Percentiles rank a stretch among this genome's conserved stretches.
Evolutionary conservation across 768 basidiomycete genomes (phyloP).

Genomic region (Serendipita indica): DNA sequence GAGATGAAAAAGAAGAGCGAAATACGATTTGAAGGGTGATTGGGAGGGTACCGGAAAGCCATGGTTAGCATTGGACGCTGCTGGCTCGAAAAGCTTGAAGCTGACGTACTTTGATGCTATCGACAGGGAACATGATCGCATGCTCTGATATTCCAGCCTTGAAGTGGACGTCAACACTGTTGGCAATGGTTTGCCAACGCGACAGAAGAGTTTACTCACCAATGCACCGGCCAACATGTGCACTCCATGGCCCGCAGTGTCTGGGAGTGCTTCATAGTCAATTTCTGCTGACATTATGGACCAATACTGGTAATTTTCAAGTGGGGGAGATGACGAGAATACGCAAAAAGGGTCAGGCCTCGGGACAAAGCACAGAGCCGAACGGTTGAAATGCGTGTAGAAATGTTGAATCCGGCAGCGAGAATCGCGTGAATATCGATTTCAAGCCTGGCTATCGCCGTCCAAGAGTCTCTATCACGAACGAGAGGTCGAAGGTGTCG

Average conservation of each 20-base stretch:
- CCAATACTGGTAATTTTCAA: background rate
- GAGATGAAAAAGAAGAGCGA: background rate
- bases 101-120: slow-evolving; percentile 83
- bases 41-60: background rate
- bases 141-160: slow-evolving; percentile 98
- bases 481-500: background rate
- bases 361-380: too few species aligned
- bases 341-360: too few species aligned
- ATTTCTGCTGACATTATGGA: slow-evolving; percentile 31
- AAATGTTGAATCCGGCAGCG: too few species aligned
- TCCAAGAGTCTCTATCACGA: background rate
- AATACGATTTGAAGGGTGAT: background rate
- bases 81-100: background rate
- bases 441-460: too few species aligned
- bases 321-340: too few species aligned
- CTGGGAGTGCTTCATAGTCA: slow-evolving; percentile 52
- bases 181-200: background rate
- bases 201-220: slow-evolving; percentile 37
- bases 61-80: background rate
- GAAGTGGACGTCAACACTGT: background rate
- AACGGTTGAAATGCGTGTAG: too few species aligned
- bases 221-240: slow-evolving; percentile 96
- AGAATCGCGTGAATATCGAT: too few species aligned
- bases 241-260: slow-evolving; percentile 70
- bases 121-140: slow-evolving; percentile 95